Percentiles rank a stretch among this genome's conserved stretches.
These are phyloP conservation scores for Candida sakaeoensis DNA, from an alignment of 805 yeast genomes.

Conservation along the genomic window DNA sequence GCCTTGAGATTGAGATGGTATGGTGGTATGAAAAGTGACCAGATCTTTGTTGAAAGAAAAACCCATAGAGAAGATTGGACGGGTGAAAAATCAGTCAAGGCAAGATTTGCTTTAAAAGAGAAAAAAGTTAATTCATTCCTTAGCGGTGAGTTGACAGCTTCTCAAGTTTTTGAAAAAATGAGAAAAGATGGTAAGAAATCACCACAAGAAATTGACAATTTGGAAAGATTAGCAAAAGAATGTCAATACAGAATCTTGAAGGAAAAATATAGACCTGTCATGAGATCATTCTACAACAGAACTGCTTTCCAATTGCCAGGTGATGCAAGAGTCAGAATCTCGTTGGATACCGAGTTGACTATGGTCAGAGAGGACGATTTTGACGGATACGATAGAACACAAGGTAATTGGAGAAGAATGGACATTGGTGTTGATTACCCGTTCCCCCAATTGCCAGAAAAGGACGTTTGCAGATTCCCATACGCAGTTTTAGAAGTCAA, in stretches of 20 bases:
- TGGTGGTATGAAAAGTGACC: constrained; percentile 94
- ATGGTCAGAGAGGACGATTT: constrained; percentile 98
- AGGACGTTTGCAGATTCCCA: constrained; percentile 90
- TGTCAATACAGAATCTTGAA: constrained; percentile 86
- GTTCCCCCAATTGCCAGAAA: constrained; percentile 76
- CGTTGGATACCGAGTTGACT: constrained; percentile 93
- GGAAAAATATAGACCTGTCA: constrained; percentile 85
- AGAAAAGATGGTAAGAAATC: constrained; percentile 90
- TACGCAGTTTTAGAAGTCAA: constrained; percentile 97
- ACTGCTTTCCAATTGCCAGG: constrained; percentile 99
- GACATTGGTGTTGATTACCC: constrained; percentile 99
- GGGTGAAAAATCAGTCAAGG: constrained; percentile 98
- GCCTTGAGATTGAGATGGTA: constrained; percentile 98
- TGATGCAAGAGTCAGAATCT: constrained; percentile 97
- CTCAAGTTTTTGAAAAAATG: constrained; percentile 87
- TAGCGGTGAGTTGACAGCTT: constrained; percentile 79
- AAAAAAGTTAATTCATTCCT: constrained; percentile 82
- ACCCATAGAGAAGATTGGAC: constrained; percentile 99
- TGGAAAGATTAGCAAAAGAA: constrained; percentile 90
- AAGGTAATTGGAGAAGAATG: constrained; percentile 96
- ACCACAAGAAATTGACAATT: constrained; percentile 79
- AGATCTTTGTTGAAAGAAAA: constrained; percentile 92
- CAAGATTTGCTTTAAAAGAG: constrained; percentile 90
- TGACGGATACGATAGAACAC: constrained; percentile 86
- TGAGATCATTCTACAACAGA: constrained; percentile 94